phyloP scores from a whole-genome alignment of 495 filamentous ascomycete genomes.

The Talaromyces stipitatus region DNA sequence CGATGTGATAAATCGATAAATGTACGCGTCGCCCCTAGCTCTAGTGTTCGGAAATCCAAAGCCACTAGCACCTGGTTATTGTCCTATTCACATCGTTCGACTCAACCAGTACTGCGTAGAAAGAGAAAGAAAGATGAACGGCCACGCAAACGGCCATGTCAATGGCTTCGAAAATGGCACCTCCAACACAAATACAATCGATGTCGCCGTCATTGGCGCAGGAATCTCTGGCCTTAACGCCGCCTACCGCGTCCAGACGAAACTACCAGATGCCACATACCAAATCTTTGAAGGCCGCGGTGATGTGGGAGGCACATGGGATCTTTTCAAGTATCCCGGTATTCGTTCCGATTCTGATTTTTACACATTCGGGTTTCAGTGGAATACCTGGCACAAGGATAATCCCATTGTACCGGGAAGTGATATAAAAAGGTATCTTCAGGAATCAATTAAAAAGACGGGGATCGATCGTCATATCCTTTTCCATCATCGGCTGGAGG shows the following conservation, averaged over 20 bases:
- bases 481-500: constrained; percentile 48
- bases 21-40: background rate
- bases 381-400: constrained; percentile 55
- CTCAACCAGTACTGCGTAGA: background rate
- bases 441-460: constrained; percentile 46
- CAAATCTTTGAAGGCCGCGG: constrained; percentile 55
- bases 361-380: constrained; percentile 60
- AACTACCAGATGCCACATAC: constrained; percentile 47
- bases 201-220: constrained; percentile 65
- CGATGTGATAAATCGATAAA: background rate
- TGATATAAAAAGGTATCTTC: constrained; percentile 55
- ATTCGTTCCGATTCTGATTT: constrained; percentile 62
- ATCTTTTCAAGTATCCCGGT: constrained; percentile 64
- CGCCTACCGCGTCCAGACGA: constrained; percentile 58
- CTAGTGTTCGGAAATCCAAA: background rate
- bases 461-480: constrained; percentile 57
- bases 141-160: constrained; percentile 12
- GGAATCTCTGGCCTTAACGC: constrained; percentile 73
- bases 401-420: constrained; percentile 54
- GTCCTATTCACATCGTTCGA: background rate
- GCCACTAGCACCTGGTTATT: background rate
- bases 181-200: constrained; percentile 23
- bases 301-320: constrained; percentile 63
- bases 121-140: constrained; percentile 16
- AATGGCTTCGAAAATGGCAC: constrained; percentile 5